Conservation (phyloP, 352 stramenopile genomes). For the Globisporangium uncinulatum region DNA sequence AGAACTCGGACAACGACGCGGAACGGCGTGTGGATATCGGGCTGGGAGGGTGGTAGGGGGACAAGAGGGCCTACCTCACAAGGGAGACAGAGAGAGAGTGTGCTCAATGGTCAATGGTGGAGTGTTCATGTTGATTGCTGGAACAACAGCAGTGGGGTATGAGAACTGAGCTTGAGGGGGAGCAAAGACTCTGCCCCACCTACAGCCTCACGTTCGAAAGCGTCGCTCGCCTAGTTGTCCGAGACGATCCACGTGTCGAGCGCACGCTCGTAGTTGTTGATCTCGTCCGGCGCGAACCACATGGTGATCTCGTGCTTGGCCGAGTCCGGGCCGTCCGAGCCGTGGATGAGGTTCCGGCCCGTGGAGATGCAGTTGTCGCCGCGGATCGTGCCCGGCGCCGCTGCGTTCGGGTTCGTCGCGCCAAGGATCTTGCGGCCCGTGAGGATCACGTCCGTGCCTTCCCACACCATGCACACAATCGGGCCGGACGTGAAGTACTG, state of each 20-base stretch:
- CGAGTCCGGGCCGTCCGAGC: constrained; percentile 88
- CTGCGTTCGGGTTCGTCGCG: constrained; percentile 92
- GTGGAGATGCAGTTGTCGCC: constrained; percentile 93
- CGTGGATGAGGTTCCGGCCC: constrained; percentile 92
- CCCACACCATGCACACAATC: constrained; percentile 95
- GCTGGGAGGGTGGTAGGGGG: no score
- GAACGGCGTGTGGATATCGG: no score
- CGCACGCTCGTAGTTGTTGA: constrained; percentile 88
- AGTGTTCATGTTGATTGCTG: no score
- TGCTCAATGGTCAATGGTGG: no score
- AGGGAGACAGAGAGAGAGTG: no score
- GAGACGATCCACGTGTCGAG: constrained; percentile 86
- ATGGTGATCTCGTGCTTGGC: constrained; percentile 92
- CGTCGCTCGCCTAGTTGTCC: constrained; percentile 63
- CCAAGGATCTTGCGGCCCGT: constrained; percentile 94
- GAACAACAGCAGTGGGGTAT: no score
- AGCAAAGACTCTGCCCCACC: background rate
- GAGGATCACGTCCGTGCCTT: constrained; percentile 92
- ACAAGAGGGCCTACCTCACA: no score
- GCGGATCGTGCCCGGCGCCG: constrained; percentile 91
- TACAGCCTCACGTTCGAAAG: background rate
- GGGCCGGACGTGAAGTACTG: constrained; percentile 92
- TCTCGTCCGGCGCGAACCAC: constrained; percentile 91
- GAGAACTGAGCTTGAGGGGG: background rate
- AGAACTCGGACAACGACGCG: constrained; percentile 4